phyloP scores from a whole-genome alignment of 805 yeast genomes.

The Candida ipomoeae region DNA sequence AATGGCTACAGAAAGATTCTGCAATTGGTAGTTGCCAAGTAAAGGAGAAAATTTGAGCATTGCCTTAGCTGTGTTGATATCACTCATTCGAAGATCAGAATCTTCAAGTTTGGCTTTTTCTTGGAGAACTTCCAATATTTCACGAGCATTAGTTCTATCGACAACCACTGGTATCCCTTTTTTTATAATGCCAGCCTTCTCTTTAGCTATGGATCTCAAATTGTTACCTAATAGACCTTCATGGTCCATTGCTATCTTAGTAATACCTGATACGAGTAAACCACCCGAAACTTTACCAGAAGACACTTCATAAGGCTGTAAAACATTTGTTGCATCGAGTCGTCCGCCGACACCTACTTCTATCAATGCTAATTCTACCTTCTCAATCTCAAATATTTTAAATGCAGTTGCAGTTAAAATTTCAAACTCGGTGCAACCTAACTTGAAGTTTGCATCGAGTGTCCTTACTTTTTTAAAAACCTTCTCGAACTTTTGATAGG shows the following conservation, averaged over 20 bases:
- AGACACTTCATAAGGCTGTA: constrained; percentile 22
- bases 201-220: constrained; percentile 59
- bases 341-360: constrained; percentile 95
- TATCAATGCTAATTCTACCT: constrained; percentile 72
- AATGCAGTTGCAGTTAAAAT: constrained; percentile 81
- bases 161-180: constrained; percentile 53
- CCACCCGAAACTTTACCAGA: constrained; percentile 20
- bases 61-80: constrained; percentile 15
- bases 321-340: constrained; percentile 84
- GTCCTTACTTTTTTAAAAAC: constrained; percentile 41
- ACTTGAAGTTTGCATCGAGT: constrained; percentile 33
- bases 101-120: constrained; percentile 30
- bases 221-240: constrained; percentile 69
- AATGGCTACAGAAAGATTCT: constrained; percentile 67
- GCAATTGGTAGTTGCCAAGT: constrained; percentile 67
- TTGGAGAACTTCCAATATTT: constrained; percentile 47
- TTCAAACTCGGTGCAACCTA: constrained; percentile 87
- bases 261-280: constrained; percentile 64
- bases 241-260: constrained; percentile 87
- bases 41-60: constrained; percentile 51
- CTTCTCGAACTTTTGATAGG: constrained; percentile 39
- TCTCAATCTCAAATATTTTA: constrained; percentile 56
- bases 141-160: constrained; percentile 14
- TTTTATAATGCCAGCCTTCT: constrained; percentile 87
- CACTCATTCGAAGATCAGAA: constrained; percentile 26